Evolutionary conservation across 1,139 yeast species (phyloP).

Genomic region (Casaregolazyma suthepensis): DNA sequence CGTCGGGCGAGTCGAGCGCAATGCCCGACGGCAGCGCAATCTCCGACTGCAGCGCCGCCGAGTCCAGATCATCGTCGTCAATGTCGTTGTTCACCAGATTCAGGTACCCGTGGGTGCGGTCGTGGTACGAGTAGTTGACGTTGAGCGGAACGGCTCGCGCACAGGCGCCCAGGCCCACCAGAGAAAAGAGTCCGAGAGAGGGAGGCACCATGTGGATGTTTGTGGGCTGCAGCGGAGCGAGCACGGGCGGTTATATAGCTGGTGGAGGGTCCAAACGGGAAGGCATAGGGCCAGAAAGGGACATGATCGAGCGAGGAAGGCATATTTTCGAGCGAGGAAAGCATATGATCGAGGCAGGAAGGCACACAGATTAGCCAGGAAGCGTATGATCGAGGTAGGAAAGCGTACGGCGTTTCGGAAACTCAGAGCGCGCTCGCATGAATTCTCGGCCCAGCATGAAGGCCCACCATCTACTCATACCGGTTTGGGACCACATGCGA

Average conservation of each 20-base stretch:
- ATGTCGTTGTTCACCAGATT: background rate
- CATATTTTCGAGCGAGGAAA: too few species aligned
- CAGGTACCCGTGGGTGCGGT: background rate
- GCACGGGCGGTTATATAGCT: background rate
- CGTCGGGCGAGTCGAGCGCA: too few species aligned
- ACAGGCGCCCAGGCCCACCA: slow-evolving; percentile 3
- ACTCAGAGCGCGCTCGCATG: background rate
- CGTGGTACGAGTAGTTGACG: background rate
- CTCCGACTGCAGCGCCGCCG: background rate
- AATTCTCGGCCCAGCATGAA: background rate
- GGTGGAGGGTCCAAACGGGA: background rate
- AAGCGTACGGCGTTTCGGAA: background rate
- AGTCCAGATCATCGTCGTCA: background rate
- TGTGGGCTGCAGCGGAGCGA: background rate
- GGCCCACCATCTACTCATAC: background rate
- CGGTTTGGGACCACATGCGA: background rate
- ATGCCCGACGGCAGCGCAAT: background rate
- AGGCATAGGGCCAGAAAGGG: too few species aligned
- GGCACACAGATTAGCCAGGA: background rate
- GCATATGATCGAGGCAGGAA: too few species aligned
- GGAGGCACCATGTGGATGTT: background rate
- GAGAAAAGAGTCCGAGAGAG: slow-evolving; percentile 1
- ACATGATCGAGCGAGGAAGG: too few species aligned
- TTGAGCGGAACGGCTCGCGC: slow-evolving; percentile 4
- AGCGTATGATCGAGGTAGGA: too few species aligned